Evolutionary conservation across 1,284 basidiomycete genomes (phyloP).

Genomic region (Pterula multifida): DNA sequence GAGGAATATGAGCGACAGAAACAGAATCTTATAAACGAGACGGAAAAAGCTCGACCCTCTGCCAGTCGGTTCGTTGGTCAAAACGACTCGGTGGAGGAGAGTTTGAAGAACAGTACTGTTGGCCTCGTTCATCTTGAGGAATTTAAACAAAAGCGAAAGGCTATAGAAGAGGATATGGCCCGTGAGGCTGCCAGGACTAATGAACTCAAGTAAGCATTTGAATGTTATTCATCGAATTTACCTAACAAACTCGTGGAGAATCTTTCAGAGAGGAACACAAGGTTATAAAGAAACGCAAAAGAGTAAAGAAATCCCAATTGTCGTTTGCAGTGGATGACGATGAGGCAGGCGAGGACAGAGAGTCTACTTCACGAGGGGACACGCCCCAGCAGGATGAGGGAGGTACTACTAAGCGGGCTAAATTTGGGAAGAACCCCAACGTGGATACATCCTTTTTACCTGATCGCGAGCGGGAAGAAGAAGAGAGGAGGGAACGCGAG

Average conservation of each 20-base stretch:
- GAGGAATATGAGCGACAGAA: conserved; percentile 88
- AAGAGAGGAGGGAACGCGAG: conserved; percentile 81
- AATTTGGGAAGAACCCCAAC: conserved; percentile 87
- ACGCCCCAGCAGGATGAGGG: conserved; percentile 24
- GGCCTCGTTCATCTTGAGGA: conserved; percentile 91
- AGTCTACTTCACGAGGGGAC: conserved; percentile 17
- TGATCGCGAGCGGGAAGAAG: conserved; percentile 90
- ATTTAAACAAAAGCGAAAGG: conserved; percentile 81
- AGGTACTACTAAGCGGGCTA: conserved; percentile 54
- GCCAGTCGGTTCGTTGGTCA: conserved; percentile 86
- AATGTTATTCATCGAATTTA: conserved; percentile 41
- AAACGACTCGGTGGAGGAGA: conserved; percentile 91
- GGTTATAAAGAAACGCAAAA: conserved; percentile 88
- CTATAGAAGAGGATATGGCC: conserved; percentile 86
- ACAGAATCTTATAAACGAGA: conserved; percentile 69
- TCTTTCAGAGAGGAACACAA: conserved; percentile 74
- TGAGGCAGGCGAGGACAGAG: conserved; percentile 24
- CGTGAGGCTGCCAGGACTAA: conserved; percentile 76
- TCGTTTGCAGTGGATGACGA: conserved; percentile 87
- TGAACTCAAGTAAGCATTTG: conserved; percentile 70
- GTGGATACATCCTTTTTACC: conserved; percentile 98
- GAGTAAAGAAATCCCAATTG: conserved; percentile 68
- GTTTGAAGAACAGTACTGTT: conserved; percentile 85
- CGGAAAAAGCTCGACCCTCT: conserved; percentile 75
- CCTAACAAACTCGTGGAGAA: conserved; percentile 53